These are phyloP conservation scores for Tylopilus sp. DNA, from an alignment of 1,284 basidiomycete genomes.

Conservation along the genomic window DNA sequence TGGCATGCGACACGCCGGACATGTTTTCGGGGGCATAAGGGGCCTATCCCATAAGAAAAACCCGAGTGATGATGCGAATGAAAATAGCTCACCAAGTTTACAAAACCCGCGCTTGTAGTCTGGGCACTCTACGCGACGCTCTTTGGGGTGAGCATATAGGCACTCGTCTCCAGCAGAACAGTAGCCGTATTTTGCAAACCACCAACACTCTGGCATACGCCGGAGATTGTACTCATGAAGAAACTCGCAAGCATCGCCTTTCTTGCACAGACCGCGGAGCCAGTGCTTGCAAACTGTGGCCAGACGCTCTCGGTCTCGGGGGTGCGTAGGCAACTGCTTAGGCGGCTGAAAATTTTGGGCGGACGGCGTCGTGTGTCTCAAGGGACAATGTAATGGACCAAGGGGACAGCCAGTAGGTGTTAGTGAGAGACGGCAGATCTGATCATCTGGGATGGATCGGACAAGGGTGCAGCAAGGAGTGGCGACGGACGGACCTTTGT, in stretches of 20 bases:
- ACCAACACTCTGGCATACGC: slow-evolving; percentile 99
- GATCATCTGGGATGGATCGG: slow-evolving; percentile 61
- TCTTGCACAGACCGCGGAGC: slow-evolving; percentile 97
- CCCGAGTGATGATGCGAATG: background rate
- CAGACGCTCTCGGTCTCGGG: slow-evolving; percentile 80
- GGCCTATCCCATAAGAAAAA: slow-evolving; percentile 50
- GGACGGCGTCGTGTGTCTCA: slow-evolving; percentile 86
- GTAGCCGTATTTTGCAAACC: slow-evolving; percentile 98
- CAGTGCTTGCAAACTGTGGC: slow-evolving; percentile 99
- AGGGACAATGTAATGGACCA: slow-evolving; percentile 82
- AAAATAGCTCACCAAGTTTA: slow-evolving; percentile 63
- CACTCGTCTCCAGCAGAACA: slow-evolving; percentile 98
- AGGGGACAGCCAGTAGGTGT: slow-evolving; percentile 83
- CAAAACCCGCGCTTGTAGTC: slow-evolving; percentile 97
- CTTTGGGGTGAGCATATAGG: slow-evolving; percentile 96
- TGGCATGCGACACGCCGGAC: slow-evolving; percentile 89
- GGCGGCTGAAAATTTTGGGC: slow-evolving; percentile 84
- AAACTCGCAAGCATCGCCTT: slow-evolving; percentile 97
- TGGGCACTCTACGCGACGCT: slow-evolving; percentile 89
- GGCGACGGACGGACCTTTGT: slow-evolving; percentile 63
- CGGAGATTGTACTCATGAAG: slow-evolving; percentile 98
- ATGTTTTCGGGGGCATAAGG: slow-evolving; percentile 89
- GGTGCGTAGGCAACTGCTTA: slow-evolving; percentile 75
- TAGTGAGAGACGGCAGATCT: slow-evolving; percentile 84
- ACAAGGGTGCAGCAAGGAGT: background rate